These are phyloP conservation scores for Teratosphaeria gauchensis DNA, from an alignment of 2,329 filamentous ascomycete genomes.

Conservation along the genomic window DNA sequence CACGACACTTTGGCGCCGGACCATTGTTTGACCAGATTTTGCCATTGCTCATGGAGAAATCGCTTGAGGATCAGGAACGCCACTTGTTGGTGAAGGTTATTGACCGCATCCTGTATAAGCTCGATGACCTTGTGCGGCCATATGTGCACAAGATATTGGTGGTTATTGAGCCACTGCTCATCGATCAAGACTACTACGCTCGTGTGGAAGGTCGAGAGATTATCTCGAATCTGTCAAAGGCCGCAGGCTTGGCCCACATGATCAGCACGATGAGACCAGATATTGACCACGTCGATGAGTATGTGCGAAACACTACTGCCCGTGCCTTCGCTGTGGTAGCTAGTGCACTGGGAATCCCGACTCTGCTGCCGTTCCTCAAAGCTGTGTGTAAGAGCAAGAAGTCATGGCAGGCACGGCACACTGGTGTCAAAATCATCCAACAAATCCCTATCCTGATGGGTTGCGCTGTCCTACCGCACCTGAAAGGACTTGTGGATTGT, in stretches of 20 bases:
- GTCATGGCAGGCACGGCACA: slow-evolving; percentile 96
- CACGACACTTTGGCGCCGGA: slow-evolving; percentile 86
- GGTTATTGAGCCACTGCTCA: slow-evolving; percentile 96
- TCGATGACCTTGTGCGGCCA: slow-evolving; percentile 89
- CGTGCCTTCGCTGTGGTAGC: slow-evolving; percentile 95
- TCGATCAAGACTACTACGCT: slow-evolving; percentile 98
- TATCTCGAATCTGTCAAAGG: slow-evolving; percentile 95
- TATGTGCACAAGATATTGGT: slow-evolving; percentile 98
- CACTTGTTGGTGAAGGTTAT: slow-evolving; percentile 98
- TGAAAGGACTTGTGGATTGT: slow-evolving; percentile 93
- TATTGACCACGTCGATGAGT: slow-evolving; percentile 97
- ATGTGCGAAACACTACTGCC: slow-evolving; percentile 94
- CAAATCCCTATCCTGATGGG: slow-evolving; percentile 99
- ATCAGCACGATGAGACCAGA: slow-evolving; percentile 98
- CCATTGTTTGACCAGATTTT: slow-evolving; percentile 96
- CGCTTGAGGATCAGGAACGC: slow-evolving; percentile 91
- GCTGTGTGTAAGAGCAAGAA: slow-evolving; percentile 98
- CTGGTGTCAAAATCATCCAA: slow-evolving; percentile 97
- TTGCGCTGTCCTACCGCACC: slow-evolving; percentile 86
- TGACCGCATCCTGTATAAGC: slow-evolving; percentile 94
- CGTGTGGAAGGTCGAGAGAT: slow-evolving; percentile 97
- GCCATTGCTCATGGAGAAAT: slow-evolving; percentile 95
- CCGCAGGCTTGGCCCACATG: slow-evolving; percentile 94
- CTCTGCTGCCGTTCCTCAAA: slow-evolving; percentile 84
- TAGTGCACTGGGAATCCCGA: slow-evolving; percentile 89